Base-by-base conservation (phyloP, 2,329 filamentous ascomycete genomes). In the Epichloe typhina region DNA sequence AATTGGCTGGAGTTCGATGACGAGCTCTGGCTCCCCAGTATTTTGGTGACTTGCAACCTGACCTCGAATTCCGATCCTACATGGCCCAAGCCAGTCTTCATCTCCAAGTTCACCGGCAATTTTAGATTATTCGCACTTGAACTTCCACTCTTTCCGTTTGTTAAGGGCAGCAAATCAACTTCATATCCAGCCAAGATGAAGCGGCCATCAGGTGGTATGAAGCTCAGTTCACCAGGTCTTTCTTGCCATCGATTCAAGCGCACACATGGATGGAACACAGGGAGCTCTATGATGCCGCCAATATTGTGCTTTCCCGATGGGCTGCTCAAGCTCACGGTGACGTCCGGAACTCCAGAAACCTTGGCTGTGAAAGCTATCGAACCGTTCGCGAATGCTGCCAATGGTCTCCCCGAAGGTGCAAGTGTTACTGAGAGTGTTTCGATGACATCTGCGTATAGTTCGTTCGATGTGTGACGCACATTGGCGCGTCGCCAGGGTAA, bases 261-360 rank as follows among this genome's bases (percentile, higher is more conserved):
- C 8, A 98, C 93, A 61, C 93, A 97, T 0, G 93, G 93, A 64
- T 98, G 93, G 59, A 98, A 98, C 0, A 96, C 89, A 1, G 91
- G 93, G 2, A 95, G 72, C 56, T 94, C 84, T 65, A 98, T 80
- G 37, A 90, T 77, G 55, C 78, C 80, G 15, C 73, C 76, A 46
- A 96, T 75, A 47, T 83, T 83, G 61, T 86, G 84, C 56, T 83
- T 86, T n/a, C 87, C 86, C 1, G 87, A 87, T 0, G 88, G 86
- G 2, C 87, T 84, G 0, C 84, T 85, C 31, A 98, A 75, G 13
- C 78, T 85, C 9, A 98, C 72, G 17, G 88, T 66, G n/a, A 98
- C 77, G 63, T 98, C 91, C 1, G 93, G 93, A 3, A 97, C 80
- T 4, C 93, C 93, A 0, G 91, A 96, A 40, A 98, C 88, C 64